Evolutionary conservation across 2,329 filamentous ascomycete genomes (phyloP), one percentile per base, ranked within the genome.

Genomic region (Xylaria sp.): DNA sequence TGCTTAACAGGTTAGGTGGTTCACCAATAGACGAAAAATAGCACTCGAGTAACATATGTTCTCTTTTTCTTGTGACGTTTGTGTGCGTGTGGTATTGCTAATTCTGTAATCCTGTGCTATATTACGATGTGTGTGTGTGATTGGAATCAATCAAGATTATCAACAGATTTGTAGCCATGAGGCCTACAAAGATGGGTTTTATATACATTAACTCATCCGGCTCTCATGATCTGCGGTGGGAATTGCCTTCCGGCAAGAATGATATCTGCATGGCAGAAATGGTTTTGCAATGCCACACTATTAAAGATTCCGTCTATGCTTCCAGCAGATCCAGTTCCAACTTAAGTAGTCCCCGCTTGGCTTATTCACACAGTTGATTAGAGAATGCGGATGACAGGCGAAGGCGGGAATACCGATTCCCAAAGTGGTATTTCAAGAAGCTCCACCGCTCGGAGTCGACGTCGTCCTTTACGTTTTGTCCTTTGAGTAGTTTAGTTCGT

Each of bases 11-110:
- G 28, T 33, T 38, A 17, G n/a, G 31, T 15, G 13, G 38, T 28
- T 48, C 26, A 46, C 33, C 6, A 28, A 65, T 67, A 67, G 65
- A 64, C 48, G 38, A 65, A 60, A 28, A 65, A 59, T 44, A 56
- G 11, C 56, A 57, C 13, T 49, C 42, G 26, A 4, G 20, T 23
- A 31, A 15, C 26, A 40, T 40, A 23, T 58, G 6, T 40, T 28
- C 20, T 2, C 17, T 2, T 10, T 26, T 51, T 49, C 13, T 15
- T 33, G 44, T 63, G 49, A 46, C 13, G 28, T 49, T 28, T 28
- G 4, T 49, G 5, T 26, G 11, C 13, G 5, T 20, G 28, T 38
- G n/a, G n/a, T 61, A 33, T 38, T 31, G 31, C 33, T 7, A 31
- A 44, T 36, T 33, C 7, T 28, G 10, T 20, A 38, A 10, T 13